phyloP scores from a whole-genome alignment of 768 basidiomycete genomes.

The Lentinula detonsa region DNA sequence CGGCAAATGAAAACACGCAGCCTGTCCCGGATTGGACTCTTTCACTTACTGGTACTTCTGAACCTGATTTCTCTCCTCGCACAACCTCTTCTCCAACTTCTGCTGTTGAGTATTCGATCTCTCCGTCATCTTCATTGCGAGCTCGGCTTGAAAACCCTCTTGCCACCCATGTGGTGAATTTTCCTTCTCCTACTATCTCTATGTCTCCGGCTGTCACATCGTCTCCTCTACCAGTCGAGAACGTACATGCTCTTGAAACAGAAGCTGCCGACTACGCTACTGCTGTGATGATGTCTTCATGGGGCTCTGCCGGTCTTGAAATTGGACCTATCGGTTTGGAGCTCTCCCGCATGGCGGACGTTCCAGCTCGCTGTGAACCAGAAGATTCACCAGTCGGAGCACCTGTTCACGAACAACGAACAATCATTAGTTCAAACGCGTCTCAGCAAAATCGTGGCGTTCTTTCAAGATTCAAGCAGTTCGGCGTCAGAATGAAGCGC shows the following conservation, averaged over 20 bases:
- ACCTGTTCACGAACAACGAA: neutral
- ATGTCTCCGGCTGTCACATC: neutral
- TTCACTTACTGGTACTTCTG: constrained; percentile 12
- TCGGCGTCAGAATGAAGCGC: constrained; percentile 22
- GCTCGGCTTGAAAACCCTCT: constrained; percentile 6
- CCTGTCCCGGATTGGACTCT: constrained; percentile 9
- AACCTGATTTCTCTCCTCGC: constrained; percentile 5
- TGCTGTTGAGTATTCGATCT: constrained; percentile 8
- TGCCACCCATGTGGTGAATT: constrained; percentile 1
- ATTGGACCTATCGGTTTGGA: neutral
- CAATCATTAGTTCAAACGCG: neutral
- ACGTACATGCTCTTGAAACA: constrained; percentile 7
- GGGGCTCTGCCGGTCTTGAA: constrained; percentile 16
- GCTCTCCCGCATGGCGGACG: neutral
- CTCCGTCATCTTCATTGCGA: constrained; percentile 5
- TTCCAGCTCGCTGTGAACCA: neutral
- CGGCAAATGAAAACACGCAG: constrained; percentile 7
- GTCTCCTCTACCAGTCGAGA: neutral
- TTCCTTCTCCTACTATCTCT: constrained; percentile 3
- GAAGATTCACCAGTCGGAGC: too few relatives aligned
- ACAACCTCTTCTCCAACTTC: constrained; percentile 2
- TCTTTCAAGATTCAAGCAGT: constrained; percentile 17
- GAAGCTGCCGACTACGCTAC: constrained; percentile 27
- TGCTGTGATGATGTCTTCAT: constrained; percentile 27
- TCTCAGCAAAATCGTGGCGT: constrained; percentile 8